Conservation (phyloP, 2,329 filamentous ascomycete species). For the Daldinia sp. region DNA sequence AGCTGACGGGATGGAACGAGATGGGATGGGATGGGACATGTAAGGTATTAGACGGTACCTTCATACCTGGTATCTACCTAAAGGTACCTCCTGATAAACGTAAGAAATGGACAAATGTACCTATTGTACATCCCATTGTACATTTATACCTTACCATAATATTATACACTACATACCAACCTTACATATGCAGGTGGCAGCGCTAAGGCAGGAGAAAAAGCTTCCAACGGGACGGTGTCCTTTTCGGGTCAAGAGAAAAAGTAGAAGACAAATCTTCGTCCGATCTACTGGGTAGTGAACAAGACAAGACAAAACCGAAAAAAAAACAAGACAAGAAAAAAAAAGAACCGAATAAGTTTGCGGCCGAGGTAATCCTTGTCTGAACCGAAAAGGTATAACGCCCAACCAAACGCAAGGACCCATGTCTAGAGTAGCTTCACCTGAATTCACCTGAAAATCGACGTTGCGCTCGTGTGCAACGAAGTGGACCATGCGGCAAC, state of each 20-base stretch:
- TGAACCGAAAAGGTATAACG: constrained; percentile 6
- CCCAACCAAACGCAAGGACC: constrained; percentile 27
- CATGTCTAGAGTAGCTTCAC: constrained; percentile 45
- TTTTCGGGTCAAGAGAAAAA: constrained; percentile 27
- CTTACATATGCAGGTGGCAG: constrained; percentile 38
- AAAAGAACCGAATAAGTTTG: constrained; percentile 6
- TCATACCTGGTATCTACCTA: background rate
- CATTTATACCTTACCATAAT: background rate
- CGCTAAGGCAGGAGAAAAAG: constrained; percentile 44
- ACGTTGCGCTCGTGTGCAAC: constrained; percentile 41
- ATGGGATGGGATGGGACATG: background rate
- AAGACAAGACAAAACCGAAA: background rate
- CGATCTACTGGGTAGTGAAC: constrained; percentile 28
- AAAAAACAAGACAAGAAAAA: background rate
- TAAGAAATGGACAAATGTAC: background rate
- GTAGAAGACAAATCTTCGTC: constrained; percentile 37
- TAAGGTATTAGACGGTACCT: background rate
- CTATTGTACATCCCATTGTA: background rate
- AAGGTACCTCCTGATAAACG: background rate
- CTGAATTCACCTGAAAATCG: constrained; percentile 52
- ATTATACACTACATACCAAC: background rate
- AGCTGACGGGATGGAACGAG: background rate
- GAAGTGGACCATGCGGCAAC: constrained; percentile 39
- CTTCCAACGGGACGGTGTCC: constrained; percentile 39
- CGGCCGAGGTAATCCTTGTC: constrained; percentile 7